phyloP scores from a whole-genome alignment of 176 grass and related monocot genomes.

The Secale cereale region DNA sequence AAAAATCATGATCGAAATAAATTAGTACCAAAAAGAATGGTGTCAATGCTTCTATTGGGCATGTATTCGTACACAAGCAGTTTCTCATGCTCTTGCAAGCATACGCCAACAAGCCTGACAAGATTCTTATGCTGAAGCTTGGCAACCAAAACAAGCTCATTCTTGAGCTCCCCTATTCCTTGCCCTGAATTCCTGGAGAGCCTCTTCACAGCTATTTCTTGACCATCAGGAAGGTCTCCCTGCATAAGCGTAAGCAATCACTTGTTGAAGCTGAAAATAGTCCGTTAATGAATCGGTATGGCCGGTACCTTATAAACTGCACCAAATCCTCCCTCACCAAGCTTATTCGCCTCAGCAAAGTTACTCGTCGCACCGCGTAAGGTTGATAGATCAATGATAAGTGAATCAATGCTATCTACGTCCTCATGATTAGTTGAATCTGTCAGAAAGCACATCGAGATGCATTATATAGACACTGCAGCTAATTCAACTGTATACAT shows the following conservation, averaged over 20 bases:
- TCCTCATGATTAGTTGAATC: constrained; percentile 34
- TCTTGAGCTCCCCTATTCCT: constrained; percentile 16
- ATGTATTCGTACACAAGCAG: constrained; percentile 8
- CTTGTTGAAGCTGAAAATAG: neutral
- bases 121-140: constrained; percentile 26
- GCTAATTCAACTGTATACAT: neutral
- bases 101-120: constrained; percentile 16
- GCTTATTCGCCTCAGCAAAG: constrained; percentile 54
- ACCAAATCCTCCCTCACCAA: constrained; percentile 82
- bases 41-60: constrained; percentile 20
- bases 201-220: constrained; percentile 12
- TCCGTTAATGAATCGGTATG: neutral
- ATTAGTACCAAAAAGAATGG: constrained; percentile 5
- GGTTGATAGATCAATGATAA: constrained; percentile 54
- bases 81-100: constrained; percentile 15
- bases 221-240: constrained; percentile 9
- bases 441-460: constrained; percentile 13
- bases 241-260: neutral
- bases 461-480: neutral
- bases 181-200: constrained; percentile 1
- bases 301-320: constrained; percentile 68
- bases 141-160: constrained; percentile 20
- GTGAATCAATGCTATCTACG: constrained; percentile 38
- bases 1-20: neutral
- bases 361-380: constrained; percentile 48